Conservation (phyloP, 2,329 filamentous ascomycete genomes). For the Trichoderma atrobrunneum region DNA sequence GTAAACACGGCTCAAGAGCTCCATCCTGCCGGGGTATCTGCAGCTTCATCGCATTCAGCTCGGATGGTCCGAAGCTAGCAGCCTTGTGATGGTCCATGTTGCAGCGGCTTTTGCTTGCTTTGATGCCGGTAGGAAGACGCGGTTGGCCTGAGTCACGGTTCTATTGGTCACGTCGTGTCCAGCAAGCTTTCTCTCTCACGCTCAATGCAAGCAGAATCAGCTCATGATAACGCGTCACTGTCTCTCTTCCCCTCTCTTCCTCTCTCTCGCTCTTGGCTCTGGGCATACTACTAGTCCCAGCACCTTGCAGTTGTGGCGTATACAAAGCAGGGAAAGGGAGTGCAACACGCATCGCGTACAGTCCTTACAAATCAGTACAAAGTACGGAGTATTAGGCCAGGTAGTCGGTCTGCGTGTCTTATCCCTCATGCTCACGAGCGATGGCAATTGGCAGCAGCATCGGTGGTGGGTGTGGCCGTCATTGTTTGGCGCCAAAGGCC, state of each 20-base stretch:
- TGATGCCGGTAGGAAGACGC: not conserved
- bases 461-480: not conserved
- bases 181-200: not conserved
- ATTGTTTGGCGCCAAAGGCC: not conserved
- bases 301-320: not conserved
- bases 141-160: not conserved
- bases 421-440: not conserved
- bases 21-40: not conserved
- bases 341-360: not conserved
- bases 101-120: not conserved
- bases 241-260: not conserved
- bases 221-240: not conserved
- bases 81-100: slow-evolving; percentile 3
- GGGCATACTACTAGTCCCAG: not conserved
- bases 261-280: not conserved
- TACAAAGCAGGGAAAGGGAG: not conserved
- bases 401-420: not conserved
- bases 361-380: not conserved
- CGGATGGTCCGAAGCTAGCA: slow-evolving; percentile 8
- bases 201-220: not conserved
- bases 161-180: not conserved
- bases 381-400: not conserved
- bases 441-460: slow-evolving; percentile 5
- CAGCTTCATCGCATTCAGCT: slow-evolving; percentile 9
- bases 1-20: not conserved